Evolutionary conservation across 2,329 filamentous ascomycete genomes (phyloP).

Genomic region (Fusarium setosum): DNA sequence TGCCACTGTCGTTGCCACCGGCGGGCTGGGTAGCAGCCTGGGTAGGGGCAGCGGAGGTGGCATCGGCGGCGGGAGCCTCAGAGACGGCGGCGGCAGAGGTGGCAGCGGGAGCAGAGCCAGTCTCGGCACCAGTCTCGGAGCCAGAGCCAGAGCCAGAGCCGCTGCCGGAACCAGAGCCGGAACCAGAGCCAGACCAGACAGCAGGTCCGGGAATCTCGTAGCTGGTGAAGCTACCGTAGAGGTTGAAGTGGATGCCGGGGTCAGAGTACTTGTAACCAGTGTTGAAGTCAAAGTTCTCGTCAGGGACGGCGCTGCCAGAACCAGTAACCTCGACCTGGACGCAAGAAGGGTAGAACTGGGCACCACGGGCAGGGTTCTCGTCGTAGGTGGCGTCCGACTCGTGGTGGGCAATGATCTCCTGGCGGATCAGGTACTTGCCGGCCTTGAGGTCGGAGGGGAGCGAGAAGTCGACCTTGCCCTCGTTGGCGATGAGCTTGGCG

Average conservation of each 20-base stretch:
- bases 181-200: constrained; percentile 43
- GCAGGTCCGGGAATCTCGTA: constrained; percentile 51
- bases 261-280: constrained; percentile 67
- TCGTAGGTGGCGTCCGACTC: constrained; percentile 51
- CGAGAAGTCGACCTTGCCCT: constrained; percentile 60
- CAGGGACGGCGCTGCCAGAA: constrained; percentile 52
- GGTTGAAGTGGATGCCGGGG: constrained; percentile 68
- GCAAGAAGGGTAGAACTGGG: constrained; percentile 65
- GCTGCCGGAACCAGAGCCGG: constrained; percentile 7
- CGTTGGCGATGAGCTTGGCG: constrained; percentile 59
- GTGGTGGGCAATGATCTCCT: constrained; percentile 67
- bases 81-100: constrained; percentile 1
- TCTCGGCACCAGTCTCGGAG: neutral
- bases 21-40: constrained; percentile 19
- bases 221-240: constrained; percentile 57
- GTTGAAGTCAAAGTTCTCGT: constrained; percentile 58
- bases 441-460: constrained; percentile 58
- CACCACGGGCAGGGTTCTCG: constrained; percentile 47
- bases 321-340: constrained; percentile 71
- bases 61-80: neutral
- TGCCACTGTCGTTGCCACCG: constrained; percentile 3
- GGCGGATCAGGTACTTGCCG: constrained; percentile 65
- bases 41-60: constrained; percentile 1
- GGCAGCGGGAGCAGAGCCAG: neutral
- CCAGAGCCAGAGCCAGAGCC: constrained; percentile 6